A percentile compares a stretch with the other conserved stretches of the same genome.
Evolutionary conservation across 805 yeast genomes (phyloP).

Genomic region (Hanseniaspora lachancei): DNA sequence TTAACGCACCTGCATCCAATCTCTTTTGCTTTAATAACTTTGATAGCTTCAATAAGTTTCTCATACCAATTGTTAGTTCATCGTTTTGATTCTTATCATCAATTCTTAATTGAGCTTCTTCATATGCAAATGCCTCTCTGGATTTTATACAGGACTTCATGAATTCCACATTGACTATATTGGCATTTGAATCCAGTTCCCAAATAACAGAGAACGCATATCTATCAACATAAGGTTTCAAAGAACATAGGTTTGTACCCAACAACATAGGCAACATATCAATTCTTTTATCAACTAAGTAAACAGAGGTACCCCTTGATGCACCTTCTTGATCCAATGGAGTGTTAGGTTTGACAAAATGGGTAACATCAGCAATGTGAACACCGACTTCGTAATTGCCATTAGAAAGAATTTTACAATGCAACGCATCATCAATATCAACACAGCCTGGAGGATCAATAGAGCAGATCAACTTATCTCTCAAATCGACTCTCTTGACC

Average conservation of each 20-base stretch:
- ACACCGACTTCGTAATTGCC: constrained; percentile 97
- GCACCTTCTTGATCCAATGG: constrained; percentile 94
- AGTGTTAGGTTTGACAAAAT: constrained; percentile 86
- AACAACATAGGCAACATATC: constrained; percentile 94
- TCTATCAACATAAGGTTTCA: constrained; percentile 89
- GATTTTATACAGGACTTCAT: constrained; percentile 84
- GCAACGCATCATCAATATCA: constrained; percentile 96
- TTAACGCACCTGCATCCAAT: constrained; percentile 88
- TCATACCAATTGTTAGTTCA: constrained; percentile 79
- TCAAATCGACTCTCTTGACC: constrained; percentile 60
- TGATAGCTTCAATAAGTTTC: constrained; percentile 66
- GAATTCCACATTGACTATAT: constrained; percentile 64
- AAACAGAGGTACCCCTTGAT: constrained; percentile 91
- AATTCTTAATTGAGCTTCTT: constrained; percentile 79
- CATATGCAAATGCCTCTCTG: constrained; percentile 88
- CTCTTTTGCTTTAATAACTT: constrained; percentile 74
- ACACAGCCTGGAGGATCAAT: constrained; percentile 98
- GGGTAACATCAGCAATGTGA: constrained; percentile 97
- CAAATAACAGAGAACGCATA: constrained; percentile 91
- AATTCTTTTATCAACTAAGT: constrained; percentile 91
- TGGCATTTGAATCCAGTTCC: constrained; percentile 82
- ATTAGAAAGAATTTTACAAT: constrained; percentile 70
- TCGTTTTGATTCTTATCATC: constrained; percentile 68
- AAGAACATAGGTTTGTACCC: constrained; percentile 91
- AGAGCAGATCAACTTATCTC: constrained; percentile 83